Percentiles rank a stretch among this genome's conserved stretches.
phyloP scores from a whole-genome alignment of 2,329 filamentous ascomycete species.

The Xylaria multiplex region DNA sequence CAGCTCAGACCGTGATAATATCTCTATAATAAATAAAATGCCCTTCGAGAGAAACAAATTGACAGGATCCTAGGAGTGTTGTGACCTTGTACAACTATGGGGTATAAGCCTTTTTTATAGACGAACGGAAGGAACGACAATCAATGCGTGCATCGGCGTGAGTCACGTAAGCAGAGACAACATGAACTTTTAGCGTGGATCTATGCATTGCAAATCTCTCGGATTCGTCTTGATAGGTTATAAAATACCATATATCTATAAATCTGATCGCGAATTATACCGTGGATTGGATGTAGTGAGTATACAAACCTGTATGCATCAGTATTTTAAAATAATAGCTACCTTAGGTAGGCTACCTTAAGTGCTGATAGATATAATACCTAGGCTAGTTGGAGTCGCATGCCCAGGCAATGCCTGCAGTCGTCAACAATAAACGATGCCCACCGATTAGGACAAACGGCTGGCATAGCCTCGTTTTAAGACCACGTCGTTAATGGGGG shows the following conservation, averaged over 20 bases:
- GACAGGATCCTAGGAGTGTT: neutral
- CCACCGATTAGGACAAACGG: too few species aligned
- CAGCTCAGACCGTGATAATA: neutral
- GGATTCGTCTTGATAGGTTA: neutral
- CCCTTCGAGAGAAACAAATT: neutral
- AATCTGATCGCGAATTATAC: too few species aligned
- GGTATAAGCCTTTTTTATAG: neutral
- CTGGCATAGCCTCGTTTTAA: too few species aligned
- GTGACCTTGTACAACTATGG: neutral
- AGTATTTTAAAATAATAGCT: too few species aligned
- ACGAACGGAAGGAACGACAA: too few species aligned
- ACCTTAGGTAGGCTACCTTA: too few species aligned
- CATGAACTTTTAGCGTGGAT: neutral
- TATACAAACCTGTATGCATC: too few species aligned
- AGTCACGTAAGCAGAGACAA: neutral
- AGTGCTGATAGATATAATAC: too few species aligned
- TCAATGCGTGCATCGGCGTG: neutral
- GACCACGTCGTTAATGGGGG: too few species aligned
- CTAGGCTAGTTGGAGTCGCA: neutral
- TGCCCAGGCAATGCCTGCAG: neutral
- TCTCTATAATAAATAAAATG: neutral
- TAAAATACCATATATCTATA: neutral
- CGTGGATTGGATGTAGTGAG: too few species aligned
- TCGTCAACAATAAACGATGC: too few species aligned
- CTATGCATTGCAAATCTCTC: neutral